Conservation (phyloP, 2,329 filamentous ascomycete genomes). For the Ophiostoma triangulosporum region DNA sequence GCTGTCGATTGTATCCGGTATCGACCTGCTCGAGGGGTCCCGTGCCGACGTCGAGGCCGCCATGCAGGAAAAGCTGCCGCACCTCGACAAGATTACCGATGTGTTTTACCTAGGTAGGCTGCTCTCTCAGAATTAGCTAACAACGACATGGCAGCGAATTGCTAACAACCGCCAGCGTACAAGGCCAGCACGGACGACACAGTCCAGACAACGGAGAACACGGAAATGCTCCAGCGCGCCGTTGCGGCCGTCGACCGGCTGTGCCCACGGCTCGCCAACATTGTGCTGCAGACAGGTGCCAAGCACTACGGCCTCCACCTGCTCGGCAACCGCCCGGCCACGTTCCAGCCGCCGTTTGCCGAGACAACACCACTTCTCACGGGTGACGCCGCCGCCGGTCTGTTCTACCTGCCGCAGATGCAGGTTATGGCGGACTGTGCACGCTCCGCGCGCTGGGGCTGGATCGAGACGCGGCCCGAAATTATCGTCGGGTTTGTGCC, state of each 20-base stretch:
- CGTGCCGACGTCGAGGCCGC: slow-evolving; percentile 20
- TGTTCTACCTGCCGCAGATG: not conserved
- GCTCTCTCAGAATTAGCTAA: slow-evolving; percentile 15
- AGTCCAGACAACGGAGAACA: slow-evolving; percentile 16
- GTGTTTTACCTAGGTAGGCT: slow-evolving; percentile 22
- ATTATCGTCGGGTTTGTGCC: slow-evolving; percentile 30
- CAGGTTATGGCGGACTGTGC: not conserved
- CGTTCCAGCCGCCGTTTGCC: not conserved
- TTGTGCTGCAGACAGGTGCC: slow-evolving; percentile 28
- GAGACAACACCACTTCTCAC: not conserved
- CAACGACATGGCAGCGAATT: not conserved
- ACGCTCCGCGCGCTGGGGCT: slow-evolving; percentile 21
- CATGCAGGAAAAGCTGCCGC: slow-evolving; percentile 24
- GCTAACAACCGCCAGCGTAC: not conserved
- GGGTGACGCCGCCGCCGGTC: not conserved
- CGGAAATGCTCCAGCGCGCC: slow-evolving; percentile 24
- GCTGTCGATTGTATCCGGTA: slow-evolving; percentile 22
- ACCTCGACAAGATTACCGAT: slow-evolving; percentile 30
- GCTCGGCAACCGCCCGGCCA: slow-evolving; percentile 4
- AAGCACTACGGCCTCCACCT: slow-evolving; percentile 25
- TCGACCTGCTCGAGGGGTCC: slow-evolving; percentile 22
- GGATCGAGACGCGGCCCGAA: slow-evolving; percentile 30
- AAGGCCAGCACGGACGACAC: not conserved
- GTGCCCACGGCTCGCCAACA: slow-evolving; percentile 24
- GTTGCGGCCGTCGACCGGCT: slow-evolving; percentile 25